phyloP scores from a whole-genome alignment of 257 asterid genomes.

The Capsicum baccatum region DNA sequence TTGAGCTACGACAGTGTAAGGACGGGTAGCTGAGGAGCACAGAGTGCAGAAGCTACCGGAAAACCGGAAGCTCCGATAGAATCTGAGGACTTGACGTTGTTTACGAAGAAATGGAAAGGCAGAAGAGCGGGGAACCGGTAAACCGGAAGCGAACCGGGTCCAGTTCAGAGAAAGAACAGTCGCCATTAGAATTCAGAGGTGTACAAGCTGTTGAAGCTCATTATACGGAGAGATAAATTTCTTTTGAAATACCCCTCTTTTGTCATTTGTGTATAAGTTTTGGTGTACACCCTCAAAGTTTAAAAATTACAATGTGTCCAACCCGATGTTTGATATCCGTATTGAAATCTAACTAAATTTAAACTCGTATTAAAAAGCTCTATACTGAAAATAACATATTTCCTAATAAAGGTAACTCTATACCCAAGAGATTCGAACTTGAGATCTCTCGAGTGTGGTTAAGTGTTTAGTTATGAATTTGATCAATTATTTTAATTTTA shows the following conservation, averaged over 20 bases:
- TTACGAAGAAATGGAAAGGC: slow-evolving; percentile 32
- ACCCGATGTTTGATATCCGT: too few species aligned
- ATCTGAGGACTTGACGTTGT: slow-evolving; percentile 25
- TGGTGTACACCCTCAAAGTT: not conserved
- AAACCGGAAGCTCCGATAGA: slow-evolving; percentile 22
- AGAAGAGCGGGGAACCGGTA: slow-evolving; percentile 44
- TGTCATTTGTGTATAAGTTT: not conserved
- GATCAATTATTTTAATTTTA: not conserved
- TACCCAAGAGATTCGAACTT: too few species aligned
- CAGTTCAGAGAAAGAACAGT: slow-evolving; percentile 50
- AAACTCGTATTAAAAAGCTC: too few species aligned
- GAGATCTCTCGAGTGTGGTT: not conserved
- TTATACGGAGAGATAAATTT: not conserved
- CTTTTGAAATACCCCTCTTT: not conserved
- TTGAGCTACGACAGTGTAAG: slow-evolving; percentile 30
- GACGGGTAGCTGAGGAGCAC: not conserved
- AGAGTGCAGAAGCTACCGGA: slow-evolving; percentile 30
- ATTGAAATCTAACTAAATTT: too few species aligned
- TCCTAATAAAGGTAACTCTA: too few species aligned
- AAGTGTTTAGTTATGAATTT: not conserved
- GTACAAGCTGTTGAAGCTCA: not conserved
- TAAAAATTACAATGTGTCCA: not conserved
- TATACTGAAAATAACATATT: too few species aligned
- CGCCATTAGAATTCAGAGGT: slow-evolving; percentile 49
- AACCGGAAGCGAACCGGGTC: slow-evolving; percentile 45